These are phyloP conservation scores for Cladosporium sp. DNA, from an alignment of 2,329 filamentous ascomycete species.

Conservation along the genomic window DNA sequence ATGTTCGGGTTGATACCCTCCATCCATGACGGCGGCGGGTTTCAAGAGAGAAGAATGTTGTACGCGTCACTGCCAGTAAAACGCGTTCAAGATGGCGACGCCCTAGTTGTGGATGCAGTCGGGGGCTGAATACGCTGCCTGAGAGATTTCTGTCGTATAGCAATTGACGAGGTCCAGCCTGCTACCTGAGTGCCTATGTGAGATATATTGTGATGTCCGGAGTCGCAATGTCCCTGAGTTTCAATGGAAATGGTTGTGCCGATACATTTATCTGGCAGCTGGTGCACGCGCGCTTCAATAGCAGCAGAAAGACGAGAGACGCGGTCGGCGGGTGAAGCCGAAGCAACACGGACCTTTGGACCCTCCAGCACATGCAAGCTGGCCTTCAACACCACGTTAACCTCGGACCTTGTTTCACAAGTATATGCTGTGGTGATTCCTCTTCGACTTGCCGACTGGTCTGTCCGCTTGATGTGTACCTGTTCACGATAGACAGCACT, in stretches of 20 bases:
- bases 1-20: slow-evolving; percentile 27
- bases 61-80: background rate
- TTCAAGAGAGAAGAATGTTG: background rate
- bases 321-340: slow-evolving; percentile 9
- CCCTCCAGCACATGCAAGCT: slow-evolving; percentile 13
- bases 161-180: background rate
- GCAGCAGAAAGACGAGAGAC: slow-evolving; percentile 11
- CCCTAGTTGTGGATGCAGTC: background rate
- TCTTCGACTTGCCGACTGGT: background rate
- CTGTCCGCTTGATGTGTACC: background rate
- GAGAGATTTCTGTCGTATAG: background rate
- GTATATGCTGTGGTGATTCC: background rate
- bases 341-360: slow-evolving; percentile 8
- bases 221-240: background rate
- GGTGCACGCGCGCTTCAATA: slow-evolving; percentile 1
- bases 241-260: background rate
- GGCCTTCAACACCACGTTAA: slow-evolving; percentile 1
- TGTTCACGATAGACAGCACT: slow-evolving; percentile 1
- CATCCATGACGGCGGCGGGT: slow-evolving; percentile 29
- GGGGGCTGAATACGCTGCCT: background rate
- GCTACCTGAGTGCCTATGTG: background rate
- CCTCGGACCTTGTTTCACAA: background rate
- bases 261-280: slow-evolving; percentile 1
- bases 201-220: background rate
- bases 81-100: background rate